Percentiles rank a stretch among this genome's conserved stretches.
These are phyloP conservation scores for Euphorbia neoarborescens DNA, from an alignment of 441 rosid species.

Conservation along the genomic window DNA sequence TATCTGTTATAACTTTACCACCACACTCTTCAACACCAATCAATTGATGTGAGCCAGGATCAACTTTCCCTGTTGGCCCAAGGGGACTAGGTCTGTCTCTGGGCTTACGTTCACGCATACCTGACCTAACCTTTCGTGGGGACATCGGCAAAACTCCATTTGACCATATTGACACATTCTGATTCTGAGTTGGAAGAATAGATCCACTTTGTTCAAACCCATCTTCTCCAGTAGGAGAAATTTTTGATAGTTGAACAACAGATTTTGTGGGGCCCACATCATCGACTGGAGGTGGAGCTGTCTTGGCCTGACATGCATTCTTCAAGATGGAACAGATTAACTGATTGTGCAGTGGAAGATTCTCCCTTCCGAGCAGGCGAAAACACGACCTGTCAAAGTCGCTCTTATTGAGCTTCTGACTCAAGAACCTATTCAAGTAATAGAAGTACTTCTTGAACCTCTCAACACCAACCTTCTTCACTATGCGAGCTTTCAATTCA, in stretches of 20 bases:
- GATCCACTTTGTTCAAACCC: constrained; percentile 49
- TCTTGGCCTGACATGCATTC: constrained; percentile 64
- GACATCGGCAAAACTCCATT: constrained; percentile 70
- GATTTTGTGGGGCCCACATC: constrained; percentile 45
- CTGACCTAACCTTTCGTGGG: constrained; percentile 58
- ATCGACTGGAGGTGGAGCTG: constrained; percentile 45
- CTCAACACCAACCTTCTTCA: constrained; percentile 69
- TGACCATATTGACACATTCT: constrained; percentile 46
- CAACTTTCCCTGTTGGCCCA: constrained; percentile 77
- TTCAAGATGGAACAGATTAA: constrained; percentile 61
- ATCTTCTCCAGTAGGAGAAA: constrained; percentile 41
- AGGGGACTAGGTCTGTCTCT: constrained; percentile 70
- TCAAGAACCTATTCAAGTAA: constrained; percentile 62
- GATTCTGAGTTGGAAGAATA: constrained; percentile 43
- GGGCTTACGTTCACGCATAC: constrained; percentile 47
- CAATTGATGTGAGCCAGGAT: constrained; percentile 36
- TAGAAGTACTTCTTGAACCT: constrained; percentile 66
- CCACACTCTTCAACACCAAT: constrained; percentile 37
- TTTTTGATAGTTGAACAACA: constrained; percentile 31
- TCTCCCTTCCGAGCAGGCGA: constrained; percentile 72
- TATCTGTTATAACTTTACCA: constrained; percentile 37
- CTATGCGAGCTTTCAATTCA: constrained; percentile 62
- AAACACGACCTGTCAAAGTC: constrained; percentile 69
- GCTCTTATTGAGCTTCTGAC: constrained; percentile 66
- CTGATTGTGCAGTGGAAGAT: constrained; percentile 76